Evolutionary conservation across 495 filamentous ascomycete genomes (phyloP), one percentile per base, ranked within the genome.

Genomic region (Filosporella fistucella): DNA sequence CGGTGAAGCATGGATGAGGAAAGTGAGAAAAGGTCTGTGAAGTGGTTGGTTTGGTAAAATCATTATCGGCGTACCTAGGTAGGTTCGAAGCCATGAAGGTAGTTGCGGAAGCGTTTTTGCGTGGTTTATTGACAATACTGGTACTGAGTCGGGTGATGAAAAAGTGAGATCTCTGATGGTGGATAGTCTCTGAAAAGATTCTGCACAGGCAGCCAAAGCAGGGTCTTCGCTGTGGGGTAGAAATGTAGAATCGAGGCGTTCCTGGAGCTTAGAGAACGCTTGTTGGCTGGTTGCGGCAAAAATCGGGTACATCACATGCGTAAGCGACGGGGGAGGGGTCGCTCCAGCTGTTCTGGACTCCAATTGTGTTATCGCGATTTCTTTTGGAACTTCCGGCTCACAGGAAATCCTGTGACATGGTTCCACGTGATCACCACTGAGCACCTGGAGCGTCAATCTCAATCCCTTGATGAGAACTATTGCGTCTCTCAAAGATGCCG

Each of bases 391-490:
- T 24, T 40, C 35, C 24, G 24, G 8, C 5, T 40, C 34, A 22
- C 7, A 4, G 20, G 13, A 8, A 17, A 48, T n/a, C 23, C 3
- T 24, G 16, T 21, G 14, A 32, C 18, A 11, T 6, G 35, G 14
- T 14, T 16, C 41, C 23, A 36, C 21, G 35, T 32, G 4, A 29
- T 17, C 9, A 28, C 45, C 20, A 40, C 32, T n/a, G n/a, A 48
- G 36, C 32, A 36, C 17, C 32, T 48, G 45, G 20, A 48, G 45
- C 34, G 22, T 48, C 3, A 36, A 40, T 40, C 45, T 28, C 32
- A 48, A 24, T 40, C 34, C 45, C 33, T 36, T 34, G 35, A 48
- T 48, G 25, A 48, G 18, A 26, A 48, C 24, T 30, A 40, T 48
- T 23, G 22, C 14, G 17, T 48, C 45, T 26, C 45, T 48, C 3